Conservation (phyloP, 1,284 basidiomycete genomes). For the Clitocybe nebularis region DNA sequence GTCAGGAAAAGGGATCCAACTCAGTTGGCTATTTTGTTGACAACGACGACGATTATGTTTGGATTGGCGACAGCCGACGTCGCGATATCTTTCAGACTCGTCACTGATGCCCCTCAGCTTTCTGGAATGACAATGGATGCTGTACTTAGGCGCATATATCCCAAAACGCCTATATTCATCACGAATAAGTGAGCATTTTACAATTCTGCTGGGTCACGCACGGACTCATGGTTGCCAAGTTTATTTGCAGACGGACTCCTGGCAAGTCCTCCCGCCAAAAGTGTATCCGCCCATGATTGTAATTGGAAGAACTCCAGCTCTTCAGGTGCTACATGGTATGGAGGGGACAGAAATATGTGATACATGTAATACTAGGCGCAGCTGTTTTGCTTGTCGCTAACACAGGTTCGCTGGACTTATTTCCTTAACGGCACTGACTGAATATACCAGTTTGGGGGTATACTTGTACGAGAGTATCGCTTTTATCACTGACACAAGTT, state of each 20-base stretch:
- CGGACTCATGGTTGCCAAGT: slow-evolving; percentile 7
- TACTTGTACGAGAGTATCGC: slow-evolving; percentile 8
- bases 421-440: background rate
- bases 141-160: slow-evolving; percentile 6
- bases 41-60: slow-evolving; percentile 21
- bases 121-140: slow-evolving; percentile 7
- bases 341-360: slow-evolving; percentile 17
- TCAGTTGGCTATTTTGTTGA: slow-evolving; percentile 16
- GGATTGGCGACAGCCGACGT: slow-evolving; percentile 23
- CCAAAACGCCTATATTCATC: slow-evolving; percentile 21
- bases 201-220: background rate
- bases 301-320: slow-evolving; percentile 12
- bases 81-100: slow-evolving; percentile 19
- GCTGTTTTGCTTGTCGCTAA: slow-evolving; percentile 19
- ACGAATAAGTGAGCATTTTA: slow-evolving; percentile 20
- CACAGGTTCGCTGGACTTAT: slow-evolving; percentile 16
- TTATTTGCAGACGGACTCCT: slow-evolving; percentile 21
- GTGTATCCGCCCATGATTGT: background rate
- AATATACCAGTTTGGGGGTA: slow-evolving; percentile 22
- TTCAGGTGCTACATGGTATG: slow-evolving; percentile 26
- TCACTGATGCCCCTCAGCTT: slow-evolving; percentile 16
- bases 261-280: slow-evolving; percentile 14
- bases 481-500: slow-evolving; percentile 5
- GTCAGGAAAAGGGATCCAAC: slow-evolving; percentile 6
- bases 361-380: slow-evolving; percentile 17